These are phyloP conservation scores for Rostrohypoxylon terebratum DNA, from an alignment of 495 filamentous ascomycete genomes.

Conservation along the genomic window DNA sequence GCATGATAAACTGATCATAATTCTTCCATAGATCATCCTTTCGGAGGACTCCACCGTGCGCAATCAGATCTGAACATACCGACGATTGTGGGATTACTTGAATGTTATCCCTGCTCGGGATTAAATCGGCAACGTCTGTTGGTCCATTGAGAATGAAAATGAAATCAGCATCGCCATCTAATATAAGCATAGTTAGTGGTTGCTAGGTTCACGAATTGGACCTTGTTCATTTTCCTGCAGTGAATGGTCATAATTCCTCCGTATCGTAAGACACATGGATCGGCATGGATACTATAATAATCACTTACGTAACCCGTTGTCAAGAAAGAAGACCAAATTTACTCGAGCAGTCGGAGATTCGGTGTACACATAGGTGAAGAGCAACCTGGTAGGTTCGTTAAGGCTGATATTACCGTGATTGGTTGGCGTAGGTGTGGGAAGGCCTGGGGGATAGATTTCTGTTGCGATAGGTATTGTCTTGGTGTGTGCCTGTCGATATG, in stretches of 20 bases:
- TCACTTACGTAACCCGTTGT: constrained; percentile 45
- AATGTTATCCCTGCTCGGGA: constrained; percentile 47
- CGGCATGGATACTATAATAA: not conserved
- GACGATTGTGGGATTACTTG: constrained; percentile 39
- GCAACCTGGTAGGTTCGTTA: constrained; percentile 1
- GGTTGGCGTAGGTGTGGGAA: not conserved
- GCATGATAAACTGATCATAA: constrained; percentile 51
- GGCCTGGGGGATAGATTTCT: not conserved
- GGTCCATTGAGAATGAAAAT: constrained; percentile 54
- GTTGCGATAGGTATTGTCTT: not conserved
- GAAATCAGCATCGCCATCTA: constrained; percentile 51
- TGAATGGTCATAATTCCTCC: not conserved
- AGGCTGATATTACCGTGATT: not conserved
- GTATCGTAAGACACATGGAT: not conserved
- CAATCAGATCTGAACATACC: constrained; percentile 49
- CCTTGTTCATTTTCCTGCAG: too few species aligned
- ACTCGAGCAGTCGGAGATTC: constrained; percentile 42
- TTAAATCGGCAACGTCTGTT: constrained; percentile 34
- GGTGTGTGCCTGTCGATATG: constrained; percentile 9
- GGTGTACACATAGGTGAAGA: constrained; percentile 50
- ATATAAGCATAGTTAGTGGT: not conserved
- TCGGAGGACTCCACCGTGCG: constrained; percentile 46
- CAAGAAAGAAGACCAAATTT: constrained; percentile 51
- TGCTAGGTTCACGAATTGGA: not conserved
- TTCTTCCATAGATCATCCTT: constrained; percentile 45